These are phyloP conservation scores for Endotrypanum monterogeii DNA, from an alignment of 208 protist species.

Conservation along the genomic window DNA sequence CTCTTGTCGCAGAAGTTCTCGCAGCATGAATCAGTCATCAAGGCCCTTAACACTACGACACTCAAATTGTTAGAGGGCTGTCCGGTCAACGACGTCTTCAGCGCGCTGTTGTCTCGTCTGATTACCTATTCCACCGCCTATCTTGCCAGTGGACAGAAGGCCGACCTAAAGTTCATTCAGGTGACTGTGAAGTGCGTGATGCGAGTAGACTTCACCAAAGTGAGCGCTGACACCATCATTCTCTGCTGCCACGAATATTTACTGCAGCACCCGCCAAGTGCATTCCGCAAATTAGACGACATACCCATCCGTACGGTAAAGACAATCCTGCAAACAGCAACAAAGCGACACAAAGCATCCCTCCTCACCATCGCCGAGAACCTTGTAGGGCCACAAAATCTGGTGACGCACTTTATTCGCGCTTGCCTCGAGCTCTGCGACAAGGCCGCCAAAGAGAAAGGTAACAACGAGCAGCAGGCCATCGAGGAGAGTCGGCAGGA, in stretches of 20 bases:
- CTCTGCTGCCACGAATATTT: constrained; percentile 89
- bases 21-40: constrained; percentile 64
- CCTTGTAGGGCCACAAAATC: constrained; percentile 73
- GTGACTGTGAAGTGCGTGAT: constrained; percentile 91
- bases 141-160: constrained; percentile 58
- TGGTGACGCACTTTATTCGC: constrained; percentile 89
- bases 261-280: constrained; percentile 85
- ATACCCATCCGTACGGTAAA: constrained; percentile 89
- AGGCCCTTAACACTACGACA: constrained; percentile 83
- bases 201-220: constrained; percentile 55
- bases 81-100: constrained; percentile 78
- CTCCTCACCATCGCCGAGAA: constrained; percentile 54
- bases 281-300: constrained; percentile 85
- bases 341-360: constrained; percentile 44
- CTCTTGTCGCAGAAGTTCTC: constrained; percentile 85
- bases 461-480: constrained; percentile 48
- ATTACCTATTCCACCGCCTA: constrained; percentile 84
- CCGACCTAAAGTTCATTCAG: constrained; percentile 88
- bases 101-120: constrained; percentile 77
- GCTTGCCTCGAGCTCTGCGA: constrained; percentile 72
- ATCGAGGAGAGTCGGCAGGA: constrained; percentile 53
- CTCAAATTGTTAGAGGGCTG: constrained; percentile 74
- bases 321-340: constrained; percentile 81
- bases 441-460: constrained; percentile 35
- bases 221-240: constrained; percentile 76